Base-by-base conservation (phyloP, 805 yeast genomes). In the Hanseniaspora vineae region DNA sequence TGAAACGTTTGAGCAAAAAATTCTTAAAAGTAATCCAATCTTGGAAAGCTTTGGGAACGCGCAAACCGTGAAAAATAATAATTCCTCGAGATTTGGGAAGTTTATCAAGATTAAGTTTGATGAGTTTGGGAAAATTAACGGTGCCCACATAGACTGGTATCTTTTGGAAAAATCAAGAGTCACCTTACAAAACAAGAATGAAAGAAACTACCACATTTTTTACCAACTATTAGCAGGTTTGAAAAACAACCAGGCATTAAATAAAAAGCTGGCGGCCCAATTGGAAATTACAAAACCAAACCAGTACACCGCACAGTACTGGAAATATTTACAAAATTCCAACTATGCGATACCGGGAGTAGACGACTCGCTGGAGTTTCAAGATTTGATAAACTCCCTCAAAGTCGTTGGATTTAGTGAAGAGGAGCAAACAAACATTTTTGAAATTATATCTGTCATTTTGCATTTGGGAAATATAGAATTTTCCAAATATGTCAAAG, bases 1-100 rank as follows among this genome's bases (percentile, higher is more conserved):
- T 51, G 42, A 57, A 49, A 70, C 74, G 43, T 83, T 92, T 55
- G 97, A 92, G 62, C 74, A 76, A 52, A 88, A 85, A 61, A 90
- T 92, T 46, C 64, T 92, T 32, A 89, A 86, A 59, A 96, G 97
- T 8, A 92, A 92, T 60, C 99, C 98, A 1, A 87, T 92, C 45
- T 66, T 92, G 55, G 99, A 92, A 65, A 79, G 96, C 32, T 92
- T 92, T 64, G 99, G 99, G 55, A 92, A 92, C 64, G 90, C 99
- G 1, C 95, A 90, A 58, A 92, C 99, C 0, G 85, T 87, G 14
- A 77, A 92, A 57, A 92, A 92, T 62, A 80, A 89, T 62, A 92
- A 92, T 64, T 88, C 97, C 3, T 90, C 97, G 6, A 77, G 99
- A 59, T 92, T 92, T 62, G 99, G 99, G 37, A 92, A 92, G 66